Evolutionary conservation across 2,329 filamentous ascomycete genomes (phyloP), one percentile per base, ranked within the genome.

Genomic region (Colletotrichum brevisporum): DNA sequence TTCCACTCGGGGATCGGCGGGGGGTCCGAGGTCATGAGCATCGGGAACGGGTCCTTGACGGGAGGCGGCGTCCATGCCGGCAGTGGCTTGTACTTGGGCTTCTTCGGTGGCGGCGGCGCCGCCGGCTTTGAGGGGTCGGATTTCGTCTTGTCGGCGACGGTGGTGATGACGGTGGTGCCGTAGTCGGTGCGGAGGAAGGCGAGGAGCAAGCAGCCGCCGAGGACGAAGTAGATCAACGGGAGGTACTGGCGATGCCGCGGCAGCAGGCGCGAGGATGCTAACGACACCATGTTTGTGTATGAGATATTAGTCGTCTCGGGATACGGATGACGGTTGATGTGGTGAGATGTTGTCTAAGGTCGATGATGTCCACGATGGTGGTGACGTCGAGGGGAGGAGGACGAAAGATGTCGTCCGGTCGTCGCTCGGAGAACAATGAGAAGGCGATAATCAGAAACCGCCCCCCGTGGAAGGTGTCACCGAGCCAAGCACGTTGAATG

Each of bases 1-100:
- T 86, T 86, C 80, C 84, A 86, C 16, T 72, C 67, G 0, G 84
- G 83, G 8, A 86, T 80, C 1, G 81, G 79, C 4, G 83, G 83
- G 5, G 80, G 76, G 55, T 69, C 73, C 15, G 79, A 76, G 12
- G 76, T 77, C 18, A 76, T 73, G 6, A 84, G 75, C 1, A 78
- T 74, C 3, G 83, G 82, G 67, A 85, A 85, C 16, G 83, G 83
- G 36, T 85, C 82, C 43, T 74, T 70, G 64, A 84, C 71, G 2
- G 80, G 81, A n/a, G 80, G 79, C 6, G 79, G 79, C 5, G 69
- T 74, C 70, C 75, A 67, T 41, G 51, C 50, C 15, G 67, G 64
- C 8, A 43, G 24, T 5, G 63, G 64, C 41, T 70, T 70, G 41
- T 68, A 70, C 16, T 51, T 68, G 5, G 67, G 63, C 31, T 4